Evolutionary conservation across 78 protist species (phyloP).

Genomic region (Emiliania huxleyi): DNA sequence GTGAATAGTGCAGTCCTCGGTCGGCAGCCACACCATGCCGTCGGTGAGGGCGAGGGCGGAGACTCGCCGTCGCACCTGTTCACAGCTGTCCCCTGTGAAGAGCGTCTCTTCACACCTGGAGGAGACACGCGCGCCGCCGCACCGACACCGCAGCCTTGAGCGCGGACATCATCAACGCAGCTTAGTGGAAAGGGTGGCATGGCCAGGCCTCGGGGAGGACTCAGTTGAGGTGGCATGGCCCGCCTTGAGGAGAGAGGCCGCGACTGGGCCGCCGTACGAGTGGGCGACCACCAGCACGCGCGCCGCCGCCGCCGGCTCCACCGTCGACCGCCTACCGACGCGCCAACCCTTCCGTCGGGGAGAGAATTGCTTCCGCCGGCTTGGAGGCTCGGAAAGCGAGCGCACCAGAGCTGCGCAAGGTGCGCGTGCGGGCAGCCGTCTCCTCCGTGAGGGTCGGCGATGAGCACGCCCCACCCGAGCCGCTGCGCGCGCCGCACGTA

Average conservation of each 20-base stretch:
- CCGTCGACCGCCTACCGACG: background rate
- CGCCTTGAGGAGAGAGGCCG: background rate
- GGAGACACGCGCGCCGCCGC: background rate
- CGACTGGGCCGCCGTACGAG: background rate
- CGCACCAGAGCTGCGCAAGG: background rate
- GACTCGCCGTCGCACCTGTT: background rate
- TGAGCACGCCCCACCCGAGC: background rate
- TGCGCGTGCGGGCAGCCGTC: background rate
- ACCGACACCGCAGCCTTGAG: background rate
- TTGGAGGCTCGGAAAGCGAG: no score
- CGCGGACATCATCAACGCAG: background rate
- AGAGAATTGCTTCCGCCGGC: no score
- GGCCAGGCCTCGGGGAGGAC: no score
- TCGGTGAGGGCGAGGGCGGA: background rate
- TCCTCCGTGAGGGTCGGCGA: background rate
- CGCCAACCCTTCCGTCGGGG: no score
- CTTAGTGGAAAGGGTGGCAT: no score
- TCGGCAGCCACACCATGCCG: background rate
- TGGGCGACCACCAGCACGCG: background rate
- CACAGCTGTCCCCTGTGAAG: no score
- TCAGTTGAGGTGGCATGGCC: no score
- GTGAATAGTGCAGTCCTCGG: background rate
- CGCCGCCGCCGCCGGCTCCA: background rate
- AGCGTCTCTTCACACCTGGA: no score
- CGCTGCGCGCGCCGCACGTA: background rate